A percentile compares a stretch with the other conserved stretches of the same genome.
phyloP scores from a whole-genome alignment of 768 basidiomycete genomes.

The Lanmaoa rubissima region DNA sequence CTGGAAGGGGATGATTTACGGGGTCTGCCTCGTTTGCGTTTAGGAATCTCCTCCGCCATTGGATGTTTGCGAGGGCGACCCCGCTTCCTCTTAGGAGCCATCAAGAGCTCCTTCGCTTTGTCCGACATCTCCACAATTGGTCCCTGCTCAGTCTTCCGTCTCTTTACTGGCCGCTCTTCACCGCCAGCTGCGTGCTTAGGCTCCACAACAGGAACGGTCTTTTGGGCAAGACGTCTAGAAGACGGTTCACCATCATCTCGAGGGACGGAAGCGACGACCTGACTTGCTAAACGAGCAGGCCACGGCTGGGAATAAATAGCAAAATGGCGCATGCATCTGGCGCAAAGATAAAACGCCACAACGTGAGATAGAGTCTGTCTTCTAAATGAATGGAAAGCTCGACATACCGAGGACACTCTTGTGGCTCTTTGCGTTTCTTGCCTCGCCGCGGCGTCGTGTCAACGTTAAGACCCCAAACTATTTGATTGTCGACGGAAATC shows the following conservation, averaged over 20 bases:
- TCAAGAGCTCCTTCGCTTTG: constrained; percentile 34
- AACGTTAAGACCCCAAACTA: constrained; percentile 68
- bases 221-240: constrained; percentile 50
- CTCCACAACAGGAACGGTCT: constrained; percentile 49
- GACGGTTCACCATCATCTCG: constrained; percentile 43
- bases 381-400: constrained; percentile 24
- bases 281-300: constrained; percentile 58
- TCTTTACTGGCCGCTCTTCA: constrained; percentile 45
- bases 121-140: constrained; percentile 32
- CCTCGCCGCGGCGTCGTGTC: constrained; percentile 44
- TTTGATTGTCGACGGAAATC: constrained; percentile 70
- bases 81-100: constrained; percentile 32
- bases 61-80: constrained; percentile 37
- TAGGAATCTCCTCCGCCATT: constrained; percentile 29
- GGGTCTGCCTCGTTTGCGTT: constrained; percentile 36
- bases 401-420: constrained; percentile 72
- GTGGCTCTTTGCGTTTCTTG: constrained; percentile 59
- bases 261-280: constrained; percentile 45
- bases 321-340: constrained; percentile 75
- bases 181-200: constrained; percentile 50
- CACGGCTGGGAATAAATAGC: constrained; percentile 73
- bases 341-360: constrained; percentile 13
- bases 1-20: constrained; percentile 29
- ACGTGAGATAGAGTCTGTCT: constrained; percentile 11
- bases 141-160: constrained; percentile 44